Percentiles rank a stretch among this genome's conserved stretches.
phyloP scores from a whole-genome alignment of 257 asterid species.

The Voacanga thouarsii region DNA sequence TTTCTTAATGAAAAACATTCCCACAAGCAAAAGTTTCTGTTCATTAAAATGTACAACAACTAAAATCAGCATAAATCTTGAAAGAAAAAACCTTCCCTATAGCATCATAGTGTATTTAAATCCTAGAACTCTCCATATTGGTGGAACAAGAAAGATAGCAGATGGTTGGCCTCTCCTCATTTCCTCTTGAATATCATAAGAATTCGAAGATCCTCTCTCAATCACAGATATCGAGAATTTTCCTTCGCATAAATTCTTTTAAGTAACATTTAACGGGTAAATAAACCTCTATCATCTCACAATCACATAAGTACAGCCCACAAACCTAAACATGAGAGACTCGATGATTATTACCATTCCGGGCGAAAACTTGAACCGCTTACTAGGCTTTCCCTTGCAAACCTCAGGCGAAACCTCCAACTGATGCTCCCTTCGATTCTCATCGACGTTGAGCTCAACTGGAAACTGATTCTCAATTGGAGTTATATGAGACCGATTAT shows the following conservation, averaged over 20 bases:
- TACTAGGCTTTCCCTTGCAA: slow-evolving; percentile 44
- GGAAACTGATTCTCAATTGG: slow-evolving; percentile 31
- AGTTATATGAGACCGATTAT: slow-evolving; percentile 31
- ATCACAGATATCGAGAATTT: not conserved
- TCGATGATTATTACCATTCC: slow-evolving; percentile 65
- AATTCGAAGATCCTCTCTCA: not conserved
- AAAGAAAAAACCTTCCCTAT: not conserved
- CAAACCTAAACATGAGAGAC: not conserved
- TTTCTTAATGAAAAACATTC: not conserved
- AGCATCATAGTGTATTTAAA: not conserved
- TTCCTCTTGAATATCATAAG: not conserved
- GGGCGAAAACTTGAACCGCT: slow-evolving; percentile 92
- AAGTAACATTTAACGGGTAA: not conserved
- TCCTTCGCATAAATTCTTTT: not conserved
- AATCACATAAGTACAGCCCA: not conserved
- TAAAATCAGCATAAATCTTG: not conserved
- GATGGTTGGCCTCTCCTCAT: not conserved
- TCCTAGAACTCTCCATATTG: not conserved
- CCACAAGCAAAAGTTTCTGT: not conserved
- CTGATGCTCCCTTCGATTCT: slow-evolving; percentile 26
- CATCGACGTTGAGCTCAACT: slow-evolving; percentile 35
- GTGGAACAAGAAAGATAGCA: not conserved
- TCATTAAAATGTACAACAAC: not conserved
- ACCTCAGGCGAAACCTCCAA: slow-evolving; percentile 73
- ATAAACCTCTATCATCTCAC: not conserved